A percentile compares a stretch with the other conserved stretches of the same genome.
These are phyloP conservation scores for Skeletonema marinoi DNA, from an alignment of 108 stramenopile species.

Conservation along the genomic window DNA sequence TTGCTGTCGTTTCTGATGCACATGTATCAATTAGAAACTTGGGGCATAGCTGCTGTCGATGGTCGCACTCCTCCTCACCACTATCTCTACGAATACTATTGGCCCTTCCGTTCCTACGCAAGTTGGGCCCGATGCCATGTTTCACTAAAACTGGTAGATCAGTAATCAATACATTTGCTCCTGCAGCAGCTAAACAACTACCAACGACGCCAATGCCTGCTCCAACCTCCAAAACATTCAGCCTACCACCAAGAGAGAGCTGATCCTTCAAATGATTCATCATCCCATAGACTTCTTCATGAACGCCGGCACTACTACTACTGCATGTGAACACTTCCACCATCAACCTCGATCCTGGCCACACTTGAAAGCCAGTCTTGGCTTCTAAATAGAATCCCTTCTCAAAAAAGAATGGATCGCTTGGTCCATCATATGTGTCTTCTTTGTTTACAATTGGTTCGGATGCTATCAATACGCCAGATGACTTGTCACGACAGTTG, in stretches of 20 bases:
- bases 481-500: constrained; percentile 18
- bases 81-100: neutral
- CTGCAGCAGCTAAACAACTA: constrained; percentile 34
- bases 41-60: neutral
- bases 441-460: neutral
- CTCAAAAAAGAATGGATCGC: constrained; percentile 51
- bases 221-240: constrained; percentile 33
- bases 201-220: constrained; percentile 41
- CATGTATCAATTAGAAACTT: neutral
- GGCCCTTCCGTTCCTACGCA: constrained; percentile 17
- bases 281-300: neutral
- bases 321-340: constrained; percentile 39
- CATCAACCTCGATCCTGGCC: constrained; percentile 48
- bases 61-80: neutral
- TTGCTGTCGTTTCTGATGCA: neutral
- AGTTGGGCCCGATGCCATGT: constrained; percentile 30
- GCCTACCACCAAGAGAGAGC: neutral
- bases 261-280: neutral
- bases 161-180: constrained; percentile 40
- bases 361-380: constrained; percentile 52
- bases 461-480: constrained; percentile 15
- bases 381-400: constrained; percentile 49
- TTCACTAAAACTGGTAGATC: constrained; percentile 36
- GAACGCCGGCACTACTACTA: neutral
- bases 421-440: constrained; percentile 7